A percentile compares a stretch with the other conserved stretches of the same genome.
phyloP scores from a whole-genome alignment of 2,329 filamentous ascomycete genomes.

The Cercospora berteroae region DNA sequence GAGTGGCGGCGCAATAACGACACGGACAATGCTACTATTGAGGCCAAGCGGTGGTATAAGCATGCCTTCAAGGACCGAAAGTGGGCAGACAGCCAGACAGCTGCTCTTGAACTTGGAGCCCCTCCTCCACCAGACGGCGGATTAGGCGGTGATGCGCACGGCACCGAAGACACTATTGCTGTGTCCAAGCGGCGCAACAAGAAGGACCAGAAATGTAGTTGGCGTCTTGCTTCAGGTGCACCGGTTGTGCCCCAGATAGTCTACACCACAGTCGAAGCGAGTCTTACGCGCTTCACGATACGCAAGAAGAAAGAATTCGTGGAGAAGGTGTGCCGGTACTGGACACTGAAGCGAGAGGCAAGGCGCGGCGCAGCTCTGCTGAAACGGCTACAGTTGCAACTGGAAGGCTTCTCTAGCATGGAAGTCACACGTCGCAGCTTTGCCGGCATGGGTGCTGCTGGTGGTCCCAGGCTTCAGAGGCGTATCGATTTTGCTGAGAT shows the following conservation, averaged over 20 bases:
- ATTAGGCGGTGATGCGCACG: slow-evolving; percentile 42
- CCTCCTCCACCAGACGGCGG: slow-evolving; percentile 49
- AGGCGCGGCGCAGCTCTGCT: slow-evolving; percentile 85
- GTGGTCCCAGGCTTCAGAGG: slow-evolving; percentile 71
- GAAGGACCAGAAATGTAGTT: slow-evolving; percentile 64
- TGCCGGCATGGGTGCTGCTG: slow-evolving; percentile 85
- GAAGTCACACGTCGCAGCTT: slow-evolving; percentile 95
- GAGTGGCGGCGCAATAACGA: slow-evolving; percentile 87
- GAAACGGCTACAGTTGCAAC: slow-evolving; percentile 88
- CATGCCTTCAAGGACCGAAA: slow-evolving; percentile 82
- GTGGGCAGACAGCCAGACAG: slow-evolving; percentile 87
- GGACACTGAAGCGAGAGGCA: slow-evolving; percentile 94
- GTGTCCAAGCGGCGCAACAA: slow-evolving; percentile 61
- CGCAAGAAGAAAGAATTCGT: slow-evolving; percentile 89
- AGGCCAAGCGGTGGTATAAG: slow-evolving; percentile 86
- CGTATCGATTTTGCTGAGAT: slow-evolving; percentile 85
- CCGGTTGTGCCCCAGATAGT: slow-evolving; percentile 90
- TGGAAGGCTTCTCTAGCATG: slow-evolving; percentile 96
- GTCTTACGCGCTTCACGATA: slow-evolving; percentile 77
- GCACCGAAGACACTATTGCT: slow-evolving; percentile 53
- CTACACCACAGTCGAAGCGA: slow-evolving; percentile 79
- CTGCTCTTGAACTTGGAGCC: slow-evolving; percentile 77
- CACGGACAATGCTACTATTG: slow-evolving; percentile 73
- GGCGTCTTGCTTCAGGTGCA: slow-evolving; percentile 91
- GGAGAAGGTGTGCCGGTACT: slow-evolving; percentile 91